These are phyloP conservation scores for Cercospora janseana DNA, from an alignment of 2,329 filamentous ascomycete genomes.

Conservation along the genomic window DNA sequence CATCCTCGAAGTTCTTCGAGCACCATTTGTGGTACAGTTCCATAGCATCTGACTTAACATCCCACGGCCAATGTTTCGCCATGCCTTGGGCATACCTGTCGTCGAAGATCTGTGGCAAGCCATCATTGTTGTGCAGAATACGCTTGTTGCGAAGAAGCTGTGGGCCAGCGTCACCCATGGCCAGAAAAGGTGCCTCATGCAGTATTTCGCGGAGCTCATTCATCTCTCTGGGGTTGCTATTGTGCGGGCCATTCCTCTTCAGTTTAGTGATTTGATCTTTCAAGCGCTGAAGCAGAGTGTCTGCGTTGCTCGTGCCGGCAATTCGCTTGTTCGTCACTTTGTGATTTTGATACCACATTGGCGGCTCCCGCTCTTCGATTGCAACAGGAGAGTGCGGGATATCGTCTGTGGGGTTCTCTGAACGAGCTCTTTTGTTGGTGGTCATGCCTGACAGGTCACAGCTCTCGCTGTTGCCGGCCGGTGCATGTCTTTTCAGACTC, in stretches of 20 bases:
- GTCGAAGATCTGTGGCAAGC: conserved; percentile 46
- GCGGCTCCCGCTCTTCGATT: no score
- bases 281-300: conserved; percentile 11
- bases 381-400: no score
- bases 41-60: conserved; percentile 49
- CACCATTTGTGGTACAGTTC: conserved; percentile 51
- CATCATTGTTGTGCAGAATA: conserved; percentile 40
- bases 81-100: conserved; percentile 22
- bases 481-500: no score
- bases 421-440: no score
- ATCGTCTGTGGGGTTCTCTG: no score
- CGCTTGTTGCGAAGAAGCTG: conserved; percentile 37
- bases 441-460: no score
- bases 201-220: conserved; percentile 39
- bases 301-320: conserved; percentile 9
- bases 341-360: conserved; percentile 26
- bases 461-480: no score
- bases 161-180: conserved; percentile 29
- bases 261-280: conserved; percentile 15
- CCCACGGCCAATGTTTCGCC: conserved; percentile 41
- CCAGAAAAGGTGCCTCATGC: conserved; percentile 42
- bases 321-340: conserved; percentile 8
- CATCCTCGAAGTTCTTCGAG: conserved; percentile 42
- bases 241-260: conserved; percentile 1
- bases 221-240: conserved; percentile 15